phyloP scores from a whole-genome alignment of 805 yeast species.

The Kodamaea neixiangensis region DNA sequence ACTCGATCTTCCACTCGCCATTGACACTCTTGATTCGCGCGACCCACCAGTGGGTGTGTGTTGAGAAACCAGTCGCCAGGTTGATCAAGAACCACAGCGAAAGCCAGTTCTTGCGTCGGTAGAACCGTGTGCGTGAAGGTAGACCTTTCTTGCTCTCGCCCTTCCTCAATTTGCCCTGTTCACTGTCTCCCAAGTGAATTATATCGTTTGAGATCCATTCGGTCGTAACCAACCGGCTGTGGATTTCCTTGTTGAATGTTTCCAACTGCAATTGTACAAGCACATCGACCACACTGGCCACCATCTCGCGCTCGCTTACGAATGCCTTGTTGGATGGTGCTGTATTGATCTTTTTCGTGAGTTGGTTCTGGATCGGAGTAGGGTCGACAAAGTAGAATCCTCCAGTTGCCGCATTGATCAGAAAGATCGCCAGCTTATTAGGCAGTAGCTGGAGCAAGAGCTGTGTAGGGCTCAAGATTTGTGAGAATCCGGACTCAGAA shows the following conservation, averaged over 20 bases:
- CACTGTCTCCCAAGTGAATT: conserved; percentile 51
- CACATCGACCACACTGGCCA: conserved; percentile 29
- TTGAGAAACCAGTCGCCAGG: conserved; percentile 37
- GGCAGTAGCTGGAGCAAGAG: conserved; percentile 34
- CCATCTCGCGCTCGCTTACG: conserved; percentile 33
- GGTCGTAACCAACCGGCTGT: conserved; percentile 58
- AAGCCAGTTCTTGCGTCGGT: conserved; percentile 56
- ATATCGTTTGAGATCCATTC: conserved; percentile 69
- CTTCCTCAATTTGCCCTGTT: conserved; percentile 36
- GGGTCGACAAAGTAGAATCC: conserved; percentile 43
- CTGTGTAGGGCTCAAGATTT: conserved; percentile 20
- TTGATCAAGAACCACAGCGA: conserved; percentile 54
- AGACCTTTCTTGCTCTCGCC: background rate
- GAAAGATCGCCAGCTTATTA: conserved; percentile 33
- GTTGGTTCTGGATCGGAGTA: conserved; percentile 34
- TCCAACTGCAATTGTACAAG: conserved; percentile 52
- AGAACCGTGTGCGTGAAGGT: conserved; percentile 30
- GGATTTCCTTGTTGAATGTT: conserved; percentile 50
- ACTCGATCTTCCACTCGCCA: conserved; percentile 58
- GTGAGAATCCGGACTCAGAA: conserved; percentile 13
- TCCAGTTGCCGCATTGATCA: conserved; percentile 44
- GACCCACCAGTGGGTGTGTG: conserved; percentile 52
- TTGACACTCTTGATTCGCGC: conserved; percentile 48
- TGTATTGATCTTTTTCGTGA: conserved; percentile 33
- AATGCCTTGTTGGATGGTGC: conserved; percentile 18